Conservation (phyloP, 176 grass and related monocot species). For the Carex littledalei region DNA sequence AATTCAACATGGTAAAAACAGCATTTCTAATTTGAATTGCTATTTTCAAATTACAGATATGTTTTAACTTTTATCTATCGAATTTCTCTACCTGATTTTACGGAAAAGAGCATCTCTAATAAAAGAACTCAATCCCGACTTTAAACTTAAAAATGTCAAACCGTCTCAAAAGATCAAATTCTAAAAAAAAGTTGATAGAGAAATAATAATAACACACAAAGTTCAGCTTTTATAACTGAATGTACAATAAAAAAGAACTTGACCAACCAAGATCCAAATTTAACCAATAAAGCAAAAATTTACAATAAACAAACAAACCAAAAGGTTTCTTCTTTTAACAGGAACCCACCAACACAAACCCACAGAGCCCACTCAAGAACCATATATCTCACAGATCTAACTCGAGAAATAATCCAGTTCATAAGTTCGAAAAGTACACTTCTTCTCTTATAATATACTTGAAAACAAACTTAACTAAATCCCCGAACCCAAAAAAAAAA, state of each 20-base stretch:
- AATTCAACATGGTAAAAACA: neutral
- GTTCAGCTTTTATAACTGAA: neutral
- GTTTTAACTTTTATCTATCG: neutral
- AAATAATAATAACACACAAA: neutral
- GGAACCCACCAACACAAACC: conserved; percentile 7
- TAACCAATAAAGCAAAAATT: conserved; percentile 9
- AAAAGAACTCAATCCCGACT: neutral
- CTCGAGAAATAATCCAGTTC: neutral
- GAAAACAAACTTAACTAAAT: neutral
- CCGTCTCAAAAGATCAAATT: neutral
- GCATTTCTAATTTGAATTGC: neutral
- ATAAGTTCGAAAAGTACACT: neutral
- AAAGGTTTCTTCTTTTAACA: neutral
- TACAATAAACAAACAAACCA: conserved; percentile 1
- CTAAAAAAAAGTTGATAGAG: neutral
- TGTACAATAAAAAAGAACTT: neutral
- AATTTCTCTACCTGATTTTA: neutral
- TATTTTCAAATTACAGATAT: neutral
- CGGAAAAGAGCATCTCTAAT: neutral
- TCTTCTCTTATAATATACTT: neutral
- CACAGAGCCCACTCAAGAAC: conserved; percentile 7
- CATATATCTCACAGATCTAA: conserved; percentile 18
- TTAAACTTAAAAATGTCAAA: neutral
- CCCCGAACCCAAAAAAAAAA: neutral
- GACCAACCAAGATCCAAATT: conserved; percentile 16